Evolutionary conservation across 192 early-diverging fungal species (phyloP).

Genomic region (Linnemannia hyalina): DNA sequence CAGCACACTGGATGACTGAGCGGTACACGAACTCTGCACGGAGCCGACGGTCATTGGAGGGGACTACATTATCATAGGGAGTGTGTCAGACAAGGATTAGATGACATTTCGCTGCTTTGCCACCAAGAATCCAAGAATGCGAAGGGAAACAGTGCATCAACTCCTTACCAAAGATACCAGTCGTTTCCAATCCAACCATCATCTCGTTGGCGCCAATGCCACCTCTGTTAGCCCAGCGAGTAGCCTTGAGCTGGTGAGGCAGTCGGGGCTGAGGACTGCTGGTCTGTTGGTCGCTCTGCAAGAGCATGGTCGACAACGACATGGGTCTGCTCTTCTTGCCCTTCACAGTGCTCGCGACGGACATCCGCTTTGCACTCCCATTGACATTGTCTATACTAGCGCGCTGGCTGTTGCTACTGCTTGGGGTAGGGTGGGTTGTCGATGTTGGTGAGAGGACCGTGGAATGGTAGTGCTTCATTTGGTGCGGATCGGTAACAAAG

Average conservation of each 20-base stretch:
- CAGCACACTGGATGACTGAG: conserved; percentile 39
- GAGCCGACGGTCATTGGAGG: conserved; percentile 36
- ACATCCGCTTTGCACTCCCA: not conserved
- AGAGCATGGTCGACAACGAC: conserved; percentile 22
- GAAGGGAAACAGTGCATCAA: not conserved
- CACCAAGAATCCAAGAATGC: not conserved
- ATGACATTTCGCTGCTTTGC: not conserved
- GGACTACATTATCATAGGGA: conserved; percentile 16
- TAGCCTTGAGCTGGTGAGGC: conserved; percentile 12
- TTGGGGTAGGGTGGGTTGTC: not conserved
- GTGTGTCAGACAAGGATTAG: not conserved
- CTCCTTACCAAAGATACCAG: conserved; percentile 50
- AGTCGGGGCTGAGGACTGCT: not conserved
- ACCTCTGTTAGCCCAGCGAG: conserved; percentile 28
- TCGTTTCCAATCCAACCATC: conserved; percentile 50
- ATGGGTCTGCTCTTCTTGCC: conserved; percentile 17
- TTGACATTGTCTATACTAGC: conserved; percentile 3
- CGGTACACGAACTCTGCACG: conserved; percentile 52
- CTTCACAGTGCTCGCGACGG: not conserved
- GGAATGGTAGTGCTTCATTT: conserved; percentile 8
- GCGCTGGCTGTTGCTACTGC: not conserved
- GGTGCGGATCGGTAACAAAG: not conserved
- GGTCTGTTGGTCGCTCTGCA: conserved; percentile 15
- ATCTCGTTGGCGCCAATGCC: conserved; percentile 42
- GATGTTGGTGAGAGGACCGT: not conserved